phyloP scores from a whole-genome alignment of 208 protist genomes.

The Acanthamoeba divionensis region DNA sequence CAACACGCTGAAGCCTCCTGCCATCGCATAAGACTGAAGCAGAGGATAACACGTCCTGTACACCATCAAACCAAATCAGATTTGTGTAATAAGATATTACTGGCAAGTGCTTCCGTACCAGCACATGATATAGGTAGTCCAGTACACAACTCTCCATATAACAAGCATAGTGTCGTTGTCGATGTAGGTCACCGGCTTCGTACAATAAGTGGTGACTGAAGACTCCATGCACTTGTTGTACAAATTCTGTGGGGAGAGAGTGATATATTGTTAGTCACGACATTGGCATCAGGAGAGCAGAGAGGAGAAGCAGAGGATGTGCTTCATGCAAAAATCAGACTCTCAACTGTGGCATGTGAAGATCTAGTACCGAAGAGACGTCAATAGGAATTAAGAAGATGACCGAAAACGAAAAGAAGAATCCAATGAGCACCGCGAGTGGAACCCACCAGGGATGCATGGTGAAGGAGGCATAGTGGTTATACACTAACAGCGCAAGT shows the following conservation, averaged over 20 bases:
- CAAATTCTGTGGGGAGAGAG: background rate
- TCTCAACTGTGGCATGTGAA: too few species aligned
- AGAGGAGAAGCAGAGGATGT: background rate
- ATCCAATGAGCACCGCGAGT: background rate
- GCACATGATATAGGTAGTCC: constrained; percentile 39
- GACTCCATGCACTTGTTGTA: background rate
- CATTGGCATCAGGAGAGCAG: background rate
- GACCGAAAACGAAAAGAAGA: constrained; percentile 22
- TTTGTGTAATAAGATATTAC: too few species aligned
- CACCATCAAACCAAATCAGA: too few species aligned
- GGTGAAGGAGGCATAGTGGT: constrained; percentile 17
- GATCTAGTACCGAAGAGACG: background rate
- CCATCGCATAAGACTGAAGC: constrained; percentile 43
- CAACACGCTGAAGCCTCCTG: constrained; percentile 42
- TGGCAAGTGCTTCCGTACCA: background rate
- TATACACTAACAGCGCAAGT: constrained; percentile 17
- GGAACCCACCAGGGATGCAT: background rate
- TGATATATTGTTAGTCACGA: background rate
- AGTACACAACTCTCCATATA: constrained; percentile 16
- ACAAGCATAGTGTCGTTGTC: background rate
- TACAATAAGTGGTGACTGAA: background rate
- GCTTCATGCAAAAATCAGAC: too few species aligned
- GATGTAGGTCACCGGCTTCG: background rate
- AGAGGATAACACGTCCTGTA: constrained; percentile 43
- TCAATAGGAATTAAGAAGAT: constrained; percentile 41